Evolutionary conservation across 495 filamentous ascomycete species (phyloP), one percentile per base, ranked within the genome.

Genomic region (Eremomyces bilateralis): DNA sequence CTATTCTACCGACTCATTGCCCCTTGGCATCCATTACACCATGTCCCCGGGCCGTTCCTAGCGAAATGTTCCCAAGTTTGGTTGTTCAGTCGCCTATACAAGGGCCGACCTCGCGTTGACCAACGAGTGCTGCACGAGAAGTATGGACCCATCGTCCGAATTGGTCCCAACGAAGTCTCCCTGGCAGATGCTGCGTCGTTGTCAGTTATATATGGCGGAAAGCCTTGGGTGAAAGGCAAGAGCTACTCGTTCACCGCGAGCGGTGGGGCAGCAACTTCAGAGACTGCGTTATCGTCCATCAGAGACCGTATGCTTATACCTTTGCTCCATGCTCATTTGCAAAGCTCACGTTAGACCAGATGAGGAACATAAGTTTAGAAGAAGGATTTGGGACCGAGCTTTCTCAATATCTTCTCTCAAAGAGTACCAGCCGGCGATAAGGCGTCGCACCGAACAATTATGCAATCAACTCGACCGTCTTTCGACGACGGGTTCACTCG

Each of bases 151-250:
- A 15, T 18, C 15, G 30, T 33, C 30, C 6, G 30, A 33, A 18
- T 33, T n/a, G 30, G 30, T 15, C 30, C 30, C 8, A 33, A 33
- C 30, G 30, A 33, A 15, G 16, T 33, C 6, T 33, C 30, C 6
- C 6, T 27, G 8, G 24, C 24, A 6, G 24, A 27, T 27, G 24
- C 24, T 8, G 24, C 24, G 24, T 8, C 8, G 8, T 27, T 27
- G 24, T 8, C 6, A 6, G 24, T 27, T 6, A 27, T 27, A 27
- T 27, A 27, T 13, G 24, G 24, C 24, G 24, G 24, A 6, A 27
- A 27, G 24, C 24, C 24, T 8, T 27, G 24, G 24, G 8, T 27
- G 8, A 27, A 27, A 27, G 24, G 24, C 24, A 27, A 27, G 24
- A 27, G 24, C 24, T 27, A 27, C 24, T 27, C 24, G 13, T 27